Conservation (phyloP, 306 rosid species). For the Cercis canadensis region DNA sequence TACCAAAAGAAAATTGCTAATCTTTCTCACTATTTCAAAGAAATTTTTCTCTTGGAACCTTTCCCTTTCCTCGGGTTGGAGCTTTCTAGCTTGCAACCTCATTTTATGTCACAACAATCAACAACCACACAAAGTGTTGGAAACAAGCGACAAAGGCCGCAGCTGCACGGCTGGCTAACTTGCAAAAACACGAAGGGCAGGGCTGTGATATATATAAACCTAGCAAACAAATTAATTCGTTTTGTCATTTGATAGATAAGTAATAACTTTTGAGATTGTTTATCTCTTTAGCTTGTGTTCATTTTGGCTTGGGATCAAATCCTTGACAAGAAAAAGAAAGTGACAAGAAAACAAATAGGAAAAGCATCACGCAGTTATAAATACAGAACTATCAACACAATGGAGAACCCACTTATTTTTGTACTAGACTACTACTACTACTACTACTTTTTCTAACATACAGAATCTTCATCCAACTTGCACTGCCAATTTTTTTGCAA, state of each 20-base stretch:
- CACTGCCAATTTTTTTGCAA: no score
- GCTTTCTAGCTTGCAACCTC: slow-evolving; percentile 46
- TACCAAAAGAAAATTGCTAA: neutral
- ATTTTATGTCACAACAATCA: slow-evolving; percentile 47
- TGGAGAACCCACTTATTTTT: neutral
- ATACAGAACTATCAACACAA: no score
- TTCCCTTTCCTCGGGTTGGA: slow-evolving; percentile 40
- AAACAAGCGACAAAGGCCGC: slow-evolving; percentile 50
- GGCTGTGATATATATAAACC: slow-evolving; percentile 20
- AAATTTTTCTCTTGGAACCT: neutral
- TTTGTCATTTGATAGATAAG: slow-evolving; percentile 53
- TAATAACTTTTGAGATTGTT: slow-evolving; percentile 44
- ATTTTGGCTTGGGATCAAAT: slow-evolving; percentile 47
- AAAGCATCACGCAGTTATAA: slow-evolving; percentile 28
- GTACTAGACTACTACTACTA: no score
- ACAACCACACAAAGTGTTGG: slow-evolving; percentile 46
- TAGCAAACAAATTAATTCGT: slow-evolving; percentile 51
- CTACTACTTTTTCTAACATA: slow-evolving; percentile 32
- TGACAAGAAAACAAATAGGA: slow-evolving; percentile 27
- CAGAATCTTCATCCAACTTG: slow-evolving; percentile 1
- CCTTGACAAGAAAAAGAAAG: slow-evolving; percentile 41
- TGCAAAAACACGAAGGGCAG: slow-evolving; percentile 30
- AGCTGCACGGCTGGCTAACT: slow-evolving; percentile 41
- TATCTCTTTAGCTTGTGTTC: slow-evolving; percentile 36
- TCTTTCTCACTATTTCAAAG: neutral